A percentile compares a stretch with the other conserved stretches of the same genome.
Conservation (phyloP, 352 stramenopile species). For the Blastocystis hominis region DNA sequence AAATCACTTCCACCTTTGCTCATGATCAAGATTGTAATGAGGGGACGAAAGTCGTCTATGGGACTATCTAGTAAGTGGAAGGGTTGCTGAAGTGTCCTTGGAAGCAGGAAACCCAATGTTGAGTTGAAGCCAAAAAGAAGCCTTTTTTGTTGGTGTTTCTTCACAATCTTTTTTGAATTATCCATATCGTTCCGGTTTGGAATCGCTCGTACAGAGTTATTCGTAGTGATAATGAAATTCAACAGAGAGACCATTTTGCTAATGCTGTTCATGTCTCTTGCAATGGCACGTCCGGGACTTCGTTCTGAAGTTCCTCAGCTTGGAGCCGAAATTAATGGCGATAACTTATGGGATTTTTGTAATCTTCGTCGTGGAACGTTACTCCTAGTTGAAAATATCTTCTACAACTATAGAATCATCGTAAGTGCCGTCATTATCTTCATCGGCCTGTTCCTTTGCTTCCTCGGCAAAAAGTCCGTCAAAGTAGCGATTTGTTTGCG, state of each 20-base stretch:
- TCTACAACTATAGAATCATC: constrained; percentile 39
- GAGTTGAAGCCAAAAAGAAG: background rate
- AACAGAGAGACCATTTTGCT: background rate
- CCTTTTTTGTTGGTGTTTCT: background rate
- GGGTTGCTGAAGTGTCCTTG: background rate
- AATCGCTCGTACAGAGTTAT: background rate
- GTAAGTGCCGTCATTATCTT: constrained; percentile 37
- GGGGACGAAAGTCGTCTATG: background rate
- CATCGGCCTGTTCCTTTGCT: constrained; percentile 48
- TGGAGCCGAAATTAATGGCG: background rate
- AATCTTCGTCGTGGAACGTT: background rate
- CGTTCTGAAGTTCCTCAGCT: background rate
- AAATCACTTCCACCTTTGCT: background rate
- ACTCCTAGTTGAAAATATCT: constrained; percentile 35
- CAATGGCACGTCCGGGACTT: background rate
- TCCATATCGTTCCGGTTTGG: background rate
- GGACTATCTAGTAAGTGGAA: background rate
- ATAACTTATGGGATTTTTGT: constrained; percentile 53
- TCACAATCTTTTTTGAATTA: background rate
- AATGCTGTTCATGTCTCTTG: background rate
- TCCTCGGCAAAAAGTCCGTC: constrained; percentile 46
- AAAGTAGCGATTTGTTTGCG: background rate
- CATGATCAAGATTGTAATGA: background rate
- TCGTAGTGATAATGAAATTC: background rate
- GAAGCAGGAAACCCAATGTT: background rate